Evolutionary conservation across 345 rosid genomes (phyloP).

Genomic region (Aquilaria malaccensis): DNA sequence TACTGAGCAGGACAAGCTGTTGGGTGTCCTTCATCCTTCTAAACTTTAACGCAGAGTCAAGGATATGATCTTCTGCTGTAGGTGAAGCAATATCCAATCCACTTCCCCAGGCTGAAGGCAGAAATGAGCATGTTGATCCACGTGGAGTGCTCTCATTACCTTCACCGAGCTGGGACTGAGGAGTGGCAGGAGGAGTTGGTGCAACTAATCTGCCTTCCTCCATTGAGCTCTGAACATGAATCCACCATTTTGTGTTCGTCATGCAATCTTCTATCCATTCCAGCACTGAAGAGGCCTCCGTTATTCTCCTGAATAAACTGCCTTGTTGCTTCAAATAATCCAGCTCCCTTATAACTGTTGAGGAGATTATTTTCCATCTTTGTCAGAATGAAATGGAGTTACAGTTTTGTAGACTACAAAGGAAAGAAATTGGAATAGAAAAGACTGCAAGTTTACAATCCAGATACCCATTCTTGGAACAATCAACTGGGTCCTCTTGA

Average conservation of each 20-base stretch:
- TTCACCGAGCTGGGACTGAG: conserved; percentile 29
- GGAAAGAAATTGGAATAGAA: neutral
- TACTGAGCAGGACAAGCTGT: conserved; percentile 68
- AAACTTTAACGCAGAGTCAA: conserved; percentile 53
- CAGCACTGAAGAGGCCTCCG: conserved; percentile 48
- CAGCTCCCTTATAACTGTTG: conserved; percentile 69
- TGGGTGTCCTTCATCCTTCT: conserved; percentile 35
- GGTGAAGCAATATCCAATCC: conserved; percentile 38
- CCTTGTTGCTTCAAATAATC: conserved; percentile 46
- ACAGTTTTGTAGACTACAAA: neutral
- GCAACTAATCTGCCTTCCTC: conserved; percentile 48
- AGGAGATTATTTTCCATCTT: neutral
- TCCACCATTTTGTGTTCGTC: conserved; percentile 72
- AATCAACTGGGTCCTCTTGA: conserved; percentile 65
- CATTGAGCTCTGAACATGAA: conserved; percentile 55
- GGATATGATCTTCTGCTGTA: conserved; percentile 64
- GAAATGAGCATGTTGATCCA: conserved; percentile 19
- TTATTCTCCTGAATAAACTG: conserved; percentile 41
- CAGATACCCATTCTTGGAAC: conserved; percentile 69
- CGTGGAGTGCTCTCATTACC: conserved; percentile 16
- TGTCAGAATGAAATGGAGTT: neutral
- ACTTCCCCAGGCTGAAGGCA: conserved; percentile 23
- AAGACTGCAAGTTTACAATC: neutral
- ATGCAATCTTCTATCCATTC: conserved; percentile 81
- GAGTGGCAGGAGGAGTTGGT: conserved; percentile 71